Percentiles rank a stretch among this genome's conserved stretches.
These are phyloP conservation scores for Adansonia madagascariensis DNA, from an alignment of 441 rosid species.

Conservation along the genomic window DNA sequence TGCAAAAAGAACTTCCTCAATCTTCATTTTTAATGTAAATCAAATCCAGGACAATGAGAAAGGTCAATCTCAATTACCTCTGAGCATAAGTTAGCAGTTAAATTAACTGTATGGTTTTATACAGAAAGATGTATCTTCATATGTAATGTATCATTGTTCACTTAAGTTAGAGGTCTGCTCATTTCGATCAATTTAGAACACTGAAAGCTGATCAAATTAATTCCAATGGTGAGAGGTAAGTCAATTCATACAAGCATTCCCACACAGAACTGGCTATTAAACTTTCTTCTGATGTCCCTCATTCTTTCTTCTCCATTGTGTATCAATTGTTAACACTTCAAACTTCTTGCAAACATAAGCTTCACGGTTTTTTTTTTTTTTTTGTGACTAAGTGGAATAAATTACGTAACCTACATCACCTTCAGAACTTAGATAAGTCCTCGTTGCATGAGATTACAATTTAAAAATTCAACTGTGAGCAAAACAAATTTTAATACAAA, in stretches of 20 bases:
- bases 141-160: background rate
- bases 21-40: background rate
- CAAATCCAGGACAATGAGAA: background rate
- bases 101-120: background rate
- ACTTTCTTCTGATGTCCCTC: background rate
- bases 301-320: background rate
- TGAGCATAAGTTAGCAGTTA: background rate
- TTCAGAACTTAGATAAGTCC: background rate
- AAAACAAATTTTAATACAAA: background rate
- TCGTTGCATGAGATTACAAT: background rate
- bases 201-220: slow-evolving; percentile 4
- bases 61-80: background rate
- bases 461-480: background rate
- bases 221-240: slow-evolving; percentile 1
- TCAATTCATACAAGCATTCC: background rate
- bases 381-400: background rate
- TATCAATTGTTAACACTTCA: background rate
- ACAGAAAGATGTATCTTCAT: background rate
- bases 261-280: background rate
- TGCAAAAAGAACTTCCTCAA: background rate
- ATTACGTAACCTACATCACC: background rate
- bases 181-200: background rate
- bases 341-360: background rate
- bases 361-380: background rate
- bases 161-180: background rate